phyloP scores from a whole-genome alignment of 768 basidiomycete genomes.

The Tylopilus plumbeoviolaceoides region DNA sequence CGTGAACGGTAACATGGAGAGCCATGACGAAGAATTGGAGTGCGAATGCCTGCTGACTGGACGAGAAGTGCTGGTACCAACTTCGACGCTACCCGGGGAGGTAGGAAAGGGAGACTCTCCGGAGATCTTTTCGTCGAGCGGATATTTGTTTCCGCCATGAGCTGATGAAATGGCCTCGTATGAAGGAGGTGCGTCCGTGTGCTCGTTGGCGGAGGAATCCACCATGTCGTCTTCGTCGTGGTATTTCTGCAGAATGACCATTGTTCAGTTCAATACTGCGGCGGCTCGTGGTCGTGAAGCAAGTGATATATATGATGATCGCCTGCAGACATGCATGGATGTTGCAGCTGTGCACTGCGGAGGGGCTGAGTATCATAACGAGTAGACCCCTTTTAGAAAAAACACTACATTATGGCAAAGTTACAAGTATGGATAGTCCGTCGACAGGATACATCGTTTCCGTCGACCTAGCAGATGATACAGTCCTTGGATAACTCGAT shows the following conservation, averaged over 20 bases:
- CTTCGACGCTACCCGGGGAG: background rate
- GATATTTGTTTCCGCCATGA: background rate
- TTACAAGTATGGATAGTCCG: too few relatives aligned
- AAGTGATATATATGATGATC: background rate
- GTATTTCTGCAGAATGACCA: constrained; percentile 23
- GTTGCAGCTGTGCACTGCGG: background rate
- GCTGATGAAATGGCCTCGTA: constrained; percentile 19
- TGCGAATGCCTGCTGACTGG: background rate
- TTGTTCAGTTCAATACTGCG: background rate
- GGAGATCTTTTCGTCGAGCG: constrained; percentile 13
- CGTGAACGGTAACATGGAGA: constrained; percentile 17
- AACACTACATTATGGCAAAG: constrained; percentile 30
- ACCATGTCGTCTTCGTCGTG: constrained; percentile 6
- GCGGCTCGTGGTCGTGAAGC: background rate
- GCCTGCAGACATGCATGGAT: background rate
- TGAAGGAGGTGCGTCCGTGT: constrained; percentile 21
- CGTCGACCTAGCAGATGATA: constrained; percentile 9
- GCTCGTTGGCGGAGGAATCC: background rate
- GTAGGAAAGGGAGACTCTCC: background rate
- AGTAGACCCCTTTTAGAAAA: too few relatives aligned
- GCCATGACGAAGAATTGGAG: constrained; percentile 12
- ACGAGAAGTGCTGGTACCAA: background rate
- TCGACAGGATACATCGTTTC: too few relatives aligned
- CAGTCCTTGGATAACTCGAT: constrained; percentile 9
- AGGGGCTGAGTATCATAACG: background rate